A percentile compares a stretch with the other conserved stretches of the same genome.
Evolutionary conservation across 75 land plant species (phyloP).

Genomic region (Cunninghamia lanceolata): DNA sequence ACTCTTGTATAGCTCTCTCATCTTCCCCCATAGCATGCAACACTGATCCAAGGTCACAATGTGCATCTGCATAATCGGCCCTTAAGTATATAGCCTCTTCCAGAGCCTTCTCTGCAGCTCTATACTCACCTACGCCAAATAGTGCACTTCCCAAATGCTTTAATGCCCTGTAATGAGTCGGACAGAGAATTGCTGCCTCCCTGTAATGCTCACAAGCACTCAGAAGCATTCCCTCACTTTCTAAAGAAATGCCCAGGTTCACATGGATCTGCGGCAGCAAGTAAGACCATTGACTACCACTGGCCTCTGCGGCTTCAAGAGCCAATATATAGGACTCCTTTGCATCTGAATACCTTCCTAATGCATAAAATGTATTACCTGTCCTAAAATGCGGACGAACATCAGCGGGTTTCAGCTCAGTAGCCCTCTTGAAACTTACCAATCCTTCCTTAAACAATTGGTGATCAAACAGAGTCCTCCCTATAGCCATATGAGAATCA

Average conservation of each 20-base stretch:
- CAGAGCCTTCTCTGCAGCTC: slow-evolving; percentile 94
- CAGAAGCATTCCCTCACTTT: slow-evolving; percentile 82
- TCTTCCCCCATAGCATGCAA: slow-evolving; percentile 92
- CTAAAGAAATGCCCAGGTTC: slow-evolving; percentile 89
- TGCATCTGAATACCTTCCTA: slow-evolving; percentile 66
- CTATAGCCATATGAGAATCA: slow-evolving; percentile 96
- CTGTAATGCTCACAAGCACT: slow-evolving; percentile 98
- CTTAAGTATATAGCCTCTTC: slow-evolving; percentile 80
- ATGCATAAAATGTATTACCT: slow-evolving; percentile 78
- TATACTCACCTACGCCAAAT: slow-evolving; percentile 92
- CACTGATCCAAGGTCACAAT: slow-evolving; percentile 94
- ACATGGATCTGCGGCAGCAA: slow-evolving; percentile 96
- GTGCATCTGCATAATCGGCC: slow-evolving; percentile 93
- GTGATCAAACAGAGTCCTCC: slow-evolving; percentile 82
- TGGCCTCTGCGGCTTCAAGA: slow-evolving; percentile 73
- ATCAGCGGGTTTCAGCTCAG: slow-evolving; percentile 78
- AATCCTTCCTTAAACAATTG: slow-evolving; percentile 74
- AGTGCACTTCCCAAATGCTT: slow-evolving; percentile 95
- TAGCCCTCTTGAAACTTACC: slow-evolving; percentile 73
- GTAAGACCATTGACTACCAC: slow-evolving; percentile 62
- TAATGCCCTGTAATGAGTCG: slow-evolving; percentile 89
- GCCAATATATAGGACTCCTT: slow-evolving; percentile 74
- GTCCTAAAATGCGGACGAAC: slow-evolving; percentile 78
- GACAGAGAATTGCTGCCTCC: slow-evolving; percentile 94
- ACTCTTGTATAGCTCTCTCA: slow-evolving; percentile 82